phyloP scores from a whole-genome alignment of 345 rosid genomes.

The Pugionium cornutum region DNA sequence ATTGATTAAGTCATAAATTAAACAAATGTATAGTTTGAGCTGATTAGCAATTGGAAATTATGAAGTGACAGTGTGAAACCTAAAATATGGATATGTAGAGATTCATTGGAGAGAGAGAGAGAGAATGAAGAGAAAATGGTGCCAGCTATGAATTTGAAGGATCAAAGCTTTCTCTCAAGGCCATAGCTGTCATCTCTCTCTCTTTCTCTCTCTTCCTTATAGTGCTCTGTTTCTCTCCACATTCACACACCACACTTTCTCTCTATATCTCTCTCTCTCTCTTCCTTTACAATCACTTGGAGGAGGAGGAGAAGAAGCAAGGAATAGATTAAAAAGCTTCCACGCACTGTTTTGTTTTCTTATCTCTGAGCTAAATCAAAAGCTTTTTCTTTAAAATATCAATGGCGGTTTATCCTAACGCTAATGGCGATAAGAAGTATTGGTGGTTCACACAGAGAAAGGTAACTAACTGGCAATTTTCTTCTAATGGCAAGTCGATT shows the following conservation, averaged over 20 bases:
- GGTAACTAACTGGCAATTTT: slow-evolving; percentile 40
- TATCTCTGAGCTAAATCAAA: background rate
- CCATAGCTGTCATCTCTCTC: slow-evolving; percentile 69
- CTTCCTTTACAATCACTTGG: slow-evolving; percentile 9
- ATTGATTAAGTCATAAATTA: background rate
- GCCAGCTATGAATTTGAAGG: slow-evolving; percentile 91
- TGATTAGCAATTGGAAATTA: background rate
- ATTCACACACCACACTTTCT: slow-evolving; percentile 4
- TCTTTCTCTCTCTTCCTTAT: slow-evolving; percentile 34
- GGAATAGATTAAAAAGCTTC: slow-evolving; percentile 8
- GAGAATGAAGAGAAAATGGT: slow-evolving; percentile 50
- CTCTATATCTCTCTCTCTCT: background rate
- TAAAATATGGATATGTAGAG: slow-evolving; percentile 18
- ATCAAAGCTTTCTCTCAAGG: slow-evolving; percentile 69
- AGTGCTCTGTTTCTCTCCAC: slow-evolving; percentile 37
- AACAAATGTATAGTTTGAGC: background rate
- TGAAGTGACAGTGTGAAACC: slow-evolving; percentile 24
- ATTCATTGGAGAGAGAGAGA: slow-evolving; percentile 42
- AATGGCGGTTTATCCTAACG: slow-evolving; percentile 42
- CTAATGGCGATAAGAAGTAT: slow-evolving; percentile 60
- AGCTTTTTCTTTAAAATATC: background rate
- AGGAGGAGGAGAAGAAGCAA: slow-evolving; percentile 34
- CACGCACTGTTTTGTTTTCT: background rate
- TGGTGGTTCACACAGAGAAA: slow-evolving; percentile 94
- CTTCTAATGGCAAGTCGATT: background rate